These are phyloP conservation scores for Mallotus japonicus DNA, from an alignment of 441 rosid species.

Conservation along the genomic window DNA sequence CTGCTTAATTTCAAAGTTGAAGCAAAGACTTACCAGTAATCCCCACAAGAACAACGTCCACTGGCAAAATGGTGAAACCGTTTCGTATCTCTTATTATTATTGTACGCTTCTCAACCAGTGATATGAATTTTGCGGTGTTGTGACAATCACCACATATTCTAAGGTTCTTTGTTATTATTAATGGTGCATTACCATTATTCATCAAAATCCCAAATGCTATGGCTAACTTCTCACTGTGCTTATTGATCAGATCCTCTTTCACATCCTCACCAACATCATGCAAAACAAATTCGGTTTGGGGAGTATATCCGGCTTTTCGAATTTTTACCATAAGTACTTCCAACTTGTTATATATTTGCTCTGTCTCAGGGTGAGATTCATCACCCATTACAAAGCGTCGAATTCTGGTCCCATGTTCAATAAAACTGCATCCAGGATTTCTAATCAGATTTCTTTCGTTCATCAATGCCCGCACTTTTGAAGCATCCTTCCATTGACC, in stretches of 20 bases:
- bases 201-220: slow-evolving; percentile 72
- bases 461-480: slow-evolving; percentile 64
- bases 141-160: slow-evolving; percentile 87
- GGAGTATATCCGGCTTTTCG: slow-evolving; percentile 53
- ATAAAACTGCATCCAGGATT: slow-evolving; percentile 83
- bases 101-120: slow-evolving; percentile 46
- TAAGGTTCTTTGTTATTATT: slow-evolving; percentile 73
- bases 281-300: slow-evolving; percentile 64
- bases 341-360: slow-evolving; percentile 50
- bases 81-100: slow-evolving; percentile 73
- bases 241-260: slow-evolving; percentile 59
- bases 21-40: slow-evolving; percentile 59
- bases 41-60: slow-evolving; percentile 76
- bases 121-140: slow-evolving; percentile 54
- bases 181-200: slow-evolving; percentile 46
- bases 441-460: slow-evolving; percentile 63
- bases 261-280: slow-evolving; percentile 58
- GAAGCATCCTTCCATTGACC: slow-evolving; percentile 69
- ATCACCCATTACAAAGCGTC: slow-evolving; percentile 63
- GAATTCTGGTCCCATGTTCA: slow-evolving; percentile 58
- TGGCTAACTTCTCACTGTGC: slow-evolving; percentile 89
- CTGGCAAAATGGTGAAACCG: slow-evolving; percentile 77
- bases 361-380: slow-evolving; percentile 55
- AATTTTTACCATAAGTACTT: slow-evolving; percentile 42
- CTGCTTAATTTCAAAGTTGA: neutral